Percentiles rank a stretch among this genome's conserved stretches.
Conservation (phyloP, 1,284 basidiomycete species). For the Gymnopus androsaceus region DNA sequence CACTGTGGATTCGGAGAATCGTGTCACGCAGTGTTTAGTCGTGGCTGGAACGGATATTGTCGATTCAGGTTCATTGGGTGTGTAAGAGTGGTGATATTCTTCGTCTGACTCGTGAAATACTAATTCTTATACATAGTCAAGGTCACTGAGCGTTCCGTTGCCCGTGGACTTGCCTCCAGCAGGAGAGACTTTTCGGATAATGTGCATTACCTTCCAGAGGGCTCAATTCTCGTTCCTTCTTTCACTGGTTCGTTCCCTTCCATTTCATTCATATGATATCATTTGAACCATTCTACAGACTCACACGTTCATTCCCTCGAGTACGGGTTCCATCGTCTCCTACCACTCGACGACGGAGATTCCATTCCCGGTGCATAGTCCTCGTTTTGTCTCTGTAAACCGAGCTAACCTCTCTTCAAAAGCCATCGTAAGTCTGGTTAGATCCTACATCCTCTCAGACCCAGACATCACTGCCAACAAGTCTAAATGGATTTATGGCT, state of each 20-base stretch:
- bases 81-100: too few relatives aligned
- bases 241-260: slow-evolving; percentile 4
- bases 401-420: background rate
- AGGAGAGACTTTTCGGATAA: background rate
- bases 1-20: slow-evolving; percentile 4
- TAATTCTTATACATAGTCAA: too few relatives aligned
- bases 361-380: background rate
- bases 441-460: slow-evolving; percentile 58
- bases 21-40: background rate
- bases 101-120: too few relatives aligned
- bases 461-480: slow-evolving; percentile 55
- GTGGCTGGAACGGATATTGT: slow-evolving; percentile 1
- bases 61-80: slow-evolving; percentile 5
- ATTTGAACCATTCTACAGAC: too few relatives aligned
- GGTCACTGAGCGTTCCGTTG: background rate
- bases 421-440: slow-evolving; percentile 67
- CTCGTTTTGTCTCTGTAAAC: background rate
- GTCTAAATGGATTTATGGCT: slow-evolving; percentile 76
- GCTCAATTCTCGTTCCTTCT: slow-evolving; percentile 5
- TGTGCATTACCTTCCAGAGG: background rate
- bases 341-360: slow-evolving; percentile 9
- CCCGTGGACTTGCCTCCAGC: background rate
- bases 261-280: background rate
- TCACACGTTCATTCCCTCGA: slow-evolving; percentile 15
- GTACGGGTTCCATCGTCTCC: slow-evolving; percentile 7